A percentile compares a stretch with the other conserved stretches of the same genome.
These are phyloP conservation scores for Corniculantispora saksenae DNA, from an alignment of 2,329 filamentous ascomycete genomes.

Conservation along the genomic window DNA sequence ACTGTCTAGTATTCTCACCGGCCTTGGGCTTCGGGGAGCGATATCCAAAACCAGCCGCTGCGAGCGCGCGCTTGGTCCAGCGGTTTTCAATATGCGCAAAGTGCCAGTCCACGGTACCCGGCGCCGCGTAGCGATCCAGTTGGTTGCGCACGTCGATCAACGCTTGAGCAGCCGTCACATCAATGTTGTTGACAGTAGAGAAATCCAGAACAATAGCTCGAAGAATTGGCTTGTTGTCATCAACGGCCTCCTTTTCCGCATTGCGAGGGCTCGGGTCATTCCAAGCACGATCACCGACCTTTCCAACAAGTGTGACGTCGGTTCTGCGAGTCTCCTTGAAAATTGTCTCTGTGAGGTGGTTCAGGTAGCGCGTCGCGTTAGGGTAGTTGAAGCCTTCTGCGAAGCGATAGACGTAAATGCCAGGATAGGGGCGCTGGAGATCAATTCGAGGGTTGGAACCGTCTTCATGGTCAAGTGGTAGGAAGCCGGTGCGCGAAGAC, in stretches of 20 bases:
- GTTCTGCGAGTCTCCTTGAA: constrained; percentile 49
- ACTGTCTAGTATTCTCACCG: constrained; percentile 30
- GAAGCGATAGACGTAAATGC: constrained; percentile 94
- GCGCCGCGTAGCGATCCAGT: constrained; percentile 52
- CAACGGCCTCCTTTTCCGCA: constrained; percentile 31
- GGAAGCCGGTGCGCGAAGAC: constrained; percentile 71
- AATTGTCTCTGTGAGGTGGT: constrained; percentile 65
- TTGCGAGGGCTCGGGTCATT: constrained; percentile 51
- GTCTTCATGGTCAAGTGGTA: constrained; percentile 84
- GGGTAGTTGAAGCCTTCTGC: constrained; percentile 95
- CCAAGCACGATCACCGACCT: constrained; percentile 57
- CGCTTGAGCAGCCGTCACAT: constrained; percentile 56
- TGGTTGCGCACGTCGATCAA: constrained; percentile 56
- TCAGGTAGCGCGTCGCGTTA: constrained; percentile 86
- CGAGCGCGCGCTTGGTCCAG: constrained; percentile 58
- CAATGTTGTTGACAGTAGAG: constrained; percentile 55
- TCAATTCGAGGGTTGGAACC: constrained; percentile 84
- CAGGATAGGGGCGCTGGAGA: constrained; percentile 81
- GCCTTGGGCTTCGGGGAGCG: constrained; percentile 31
- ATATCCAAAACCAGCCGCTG: constrained; percentile 54
- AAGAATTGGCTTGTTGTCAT: constrained; percentile 49
- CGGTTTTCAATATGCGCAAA: constrained; percentile 55
- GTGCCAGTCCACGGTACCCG: constrained; percentile 49
- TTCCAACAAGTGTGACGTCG: constrained; percentile 44
- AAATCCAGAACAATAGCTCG: constrained; percentile 59